Percentiles rank a stretch among this genome's conserved stretches.
phyloP scores from a whole-genome alignment of 2,329 filamentous ascomycete genomes.

The Neocatenulostroma microsporum region DNA sequence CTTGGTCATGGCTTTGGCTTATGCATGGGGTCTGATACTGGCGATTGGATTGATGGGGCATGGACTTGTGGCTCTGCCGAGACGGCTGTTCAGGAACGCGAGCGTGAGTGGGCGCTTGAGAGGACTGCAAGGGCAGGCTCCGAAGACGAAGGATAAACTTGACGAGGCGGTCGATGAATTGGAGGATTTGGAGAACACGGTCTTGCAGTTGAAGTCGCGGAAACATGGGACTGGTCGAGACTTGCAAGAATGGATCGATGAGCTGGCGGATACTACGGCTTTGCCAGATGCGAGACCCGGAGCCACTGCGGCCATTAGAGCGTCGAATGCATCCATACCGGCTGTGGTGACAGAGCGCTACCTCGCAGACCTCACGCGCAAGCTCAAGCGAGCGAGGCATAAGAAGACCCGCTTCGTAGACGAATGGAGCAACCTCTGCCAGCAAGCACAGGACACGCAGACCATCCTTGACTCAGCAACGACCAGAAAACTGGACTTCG shows the following conservation, averaged over 20 bases:
- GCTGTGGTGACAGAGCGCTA: slow-evolving; percentile 88
- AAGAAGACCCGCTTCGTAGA: slow-evolving; percentile 72
- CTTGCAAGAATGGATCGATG: slow-evolving; percentile 93
- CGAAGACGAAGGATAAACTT: slow-evolving; percentile 76
- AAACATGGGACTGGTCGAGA: slow-evolving; percentile 69
- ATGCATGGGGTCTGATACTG: slow-evolving; percentile 83
- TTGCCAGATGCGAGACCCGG: slow-evolving; percentile 53
- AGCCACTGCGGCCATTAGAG: slow-evolving; percentile 29
- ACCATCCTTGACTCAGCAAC: slow-evolving; percentile 74
- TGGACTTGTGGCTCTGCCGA: slow-evolving; percentile 82
- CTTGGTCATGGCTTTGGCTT: slow-evolving; percentile 85
- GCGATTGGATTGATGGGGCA: slow-evolving; percentile 98
- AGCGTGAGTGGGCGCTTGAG: slow-evolving; percentile 67
- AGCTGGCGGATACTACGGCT: slow-evolving; percentile 70
- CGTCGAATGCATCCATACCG: slow-evolving; percentile 40
- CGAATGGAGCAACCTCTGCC: slow-evolving; percentile 76
- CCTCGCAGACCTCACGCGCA: slow-evolving; percentile 78
- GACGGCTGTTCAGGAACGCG: slow-evolving; percentile 70
- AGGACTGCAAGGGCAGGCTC: slow-evolving; percentile 69
- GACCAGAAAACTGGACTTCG: slow-evolving; percentile 74
- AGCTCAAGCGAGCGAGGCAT: slow-evolving; percentile 73
- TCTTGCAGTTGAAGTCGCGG: slow-evolving; percentile 67
- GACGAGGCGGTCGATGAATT: slow-evolving; percentile 73
- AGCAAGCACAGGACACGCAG: slow-evolving; percentile 66
- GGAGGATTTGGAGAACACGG: slow-evolving; percentile 73